A percentile compares a stretch with the other conserved stretches of the same genome.
These are phyloP conservation scores for Fraxinus xanthoxyloides DNA, from an alignment of 305 asterid genomes.

Conservation along the genomic window DNA sequence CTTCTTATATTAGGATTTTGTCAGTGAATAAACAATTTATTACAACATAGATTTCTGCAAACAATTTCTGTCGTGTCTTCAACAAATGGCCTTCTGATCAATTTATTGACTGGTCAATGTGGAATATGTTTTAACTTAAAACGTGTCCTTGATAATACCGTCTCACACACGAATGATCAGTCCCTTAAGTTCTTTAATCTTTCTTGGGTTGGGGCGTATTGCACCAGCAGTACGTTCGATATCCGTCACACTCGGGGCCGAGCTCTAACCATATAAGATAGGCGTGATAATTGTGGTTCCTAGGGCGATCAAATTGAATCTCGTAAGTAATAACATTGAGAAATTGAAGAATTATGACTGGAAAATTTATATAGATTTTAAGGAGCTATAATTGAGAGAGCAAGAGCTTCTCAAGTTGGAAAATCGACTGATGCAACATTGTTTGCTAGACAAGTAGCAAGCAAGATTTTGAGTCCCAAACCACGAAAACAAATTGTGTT, in stretches of 20 bases:
- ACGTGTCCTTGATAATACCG: too few species aligned
- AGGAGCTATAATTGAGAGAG: slow-evolving; percentile 50
- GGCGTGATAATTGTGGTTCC: slow-evolving; percentile 56
- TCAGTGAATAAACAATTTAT: too few species aligned
- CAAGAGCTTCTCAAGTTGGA: slow-evolving; percentile 57
- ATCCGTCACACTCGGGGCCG: slow-evolving; percentile 50
- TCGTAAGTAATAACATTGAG: slow-evolving; percentile 37
- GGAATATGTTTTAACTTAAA: too few species aligned
- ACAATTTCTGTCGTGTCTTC: too few species aligned
- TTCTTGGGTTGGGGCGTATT: slow-evolving; percentile 46
- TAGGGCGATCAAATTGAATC: slow-evolving; percentile 48
- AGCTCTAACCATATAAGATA: slow-evolving; percentile 45
- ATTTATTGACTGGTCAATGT: too few species aligned
- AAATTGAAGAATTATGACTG: slow-evolving; percentile 47
- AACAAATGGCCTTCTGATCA: too few species aligned
- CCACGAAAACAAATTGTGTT: slow-evolving; percentile 50
- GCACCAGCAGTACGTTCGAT: slow-evolving; percentile 59
- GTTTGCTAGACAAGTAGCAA: slow-evolving; percentile 56
- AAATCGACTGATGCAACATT: slow-evolving; percentile 48
- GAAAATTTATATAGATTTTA: slow-evolving; percentile 50
- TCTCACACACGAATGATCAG: too few species aligned
- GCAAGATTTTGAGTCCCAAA: slow-evolving; percentile 40
- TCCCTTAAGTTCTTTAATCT: not conserved
- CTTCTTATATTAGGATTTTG: too few species aligned
- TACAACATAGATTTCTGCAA: too few species aligned